These are phyloP conservation scores for Trichosporon sp. DNA, from an alignment of 1,284 basidiomycete genomes.

Conservation along the genomic window DNA sequence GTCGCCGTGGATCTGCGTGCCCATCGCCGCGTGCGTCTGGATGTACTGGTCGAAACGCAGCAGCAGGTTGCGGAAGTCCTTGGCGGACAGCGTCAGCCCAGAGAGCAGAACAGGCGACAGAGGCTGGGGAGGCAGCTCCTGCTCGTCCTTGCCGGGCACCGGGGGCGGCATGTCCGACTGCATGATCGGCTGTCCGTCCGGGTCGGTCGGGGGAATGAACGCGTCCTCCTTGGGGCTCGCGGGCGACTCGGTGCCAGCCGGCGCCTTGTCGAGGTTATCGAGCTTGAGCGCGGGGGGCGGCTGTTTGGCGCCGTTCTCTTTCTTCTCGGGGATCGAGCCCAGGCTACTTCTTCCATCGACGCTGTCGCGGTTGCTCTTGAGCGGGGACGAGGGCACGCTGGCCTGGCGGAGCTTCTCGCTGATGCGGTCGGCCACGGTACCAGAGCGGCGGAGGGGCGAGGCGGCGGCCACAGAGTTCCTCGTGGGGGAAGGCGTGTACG, in stretches of 20 bases:
- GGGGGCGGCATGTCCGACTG: constrained; percentile 29
- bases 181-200: constrained; percentile 43
- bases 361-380: neutral
- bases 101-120: constrained; percentile 66
- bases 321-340: constrained; percentile 9
- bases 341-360: constrained; percentile 41
- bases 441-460: constrained; percentile 39
- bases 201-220: constrained; percentile 51
- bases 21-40: constrained; percentile 46
- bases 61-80: constrained; percentile 69
- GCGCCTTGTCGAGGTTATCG: constrained; percentile 27
- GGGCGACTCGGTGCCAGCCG: constrained; percentile 35
- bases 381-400: constrained; percentile 26
- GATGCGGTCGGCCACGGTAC: constrained; percentile 56
- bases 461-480: constrained; percentile 48
- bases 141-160: constrained; percentile 20
- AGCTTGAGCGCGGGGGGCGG: constrained; percentile 16
- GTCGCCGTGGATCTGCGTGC: constrained; percentile 36
- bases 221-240: constrained; percentile 47
- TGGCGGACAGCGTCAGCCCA: constrained; percentile 68
- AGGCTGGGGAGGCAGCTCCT: constrained; percentile 39
- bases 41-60: constrained; percentile 58
- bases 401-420: constrained; percentile 54
- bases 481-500: constrained; percentile 74
- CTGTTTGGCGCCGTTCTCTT: constrained; percentile 11